Evolutionary conservation across 108 stramenopile species (phyloP).

Genomic region (Chaetoceros tenuissimus): DNA sequence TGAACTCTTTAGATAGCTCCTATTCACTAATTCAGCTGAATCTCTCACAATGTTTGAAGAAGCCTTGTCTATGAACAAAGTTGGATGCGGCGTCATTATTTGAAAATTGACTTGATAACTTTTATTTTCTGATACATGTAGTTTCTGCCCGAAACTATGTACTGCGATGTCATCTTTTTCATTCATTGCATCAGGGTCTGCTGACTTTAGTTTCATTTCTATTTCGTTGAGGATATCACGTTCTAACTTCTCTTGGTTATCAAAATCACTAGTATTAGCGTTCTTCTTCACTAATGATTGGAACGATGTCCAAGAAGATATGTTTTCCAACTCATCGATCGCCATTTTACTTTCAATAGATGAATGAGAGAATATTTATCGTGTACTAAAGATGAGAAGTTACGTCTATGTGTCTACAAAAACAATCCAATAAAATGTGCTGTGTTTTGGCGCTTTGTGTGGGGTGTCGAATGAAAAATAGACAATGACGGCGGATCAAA

Average conservation of each 20-base stretch:
- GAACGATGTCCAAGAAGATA: no score
- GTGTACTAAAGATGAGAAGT: no score
- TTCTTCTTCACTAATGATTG: neutral
- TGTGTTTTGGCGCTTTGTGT: no score
- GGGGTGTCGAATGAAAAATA: no score
- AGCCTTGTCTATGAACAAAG: neutral
- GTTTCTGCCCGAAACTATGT: neutral
- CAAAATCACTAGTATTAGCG: no score
- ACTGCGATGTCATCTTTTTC: neutral
- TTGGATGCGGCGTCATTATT: neutral
- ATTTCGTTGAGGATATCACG: neutral
- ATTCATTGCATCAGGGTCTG: neutral
- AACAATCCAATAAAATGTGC: no score
- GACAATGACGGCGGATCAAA: no score
- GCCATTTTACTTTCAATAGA: no score
- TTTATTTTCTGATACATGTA: neutral
- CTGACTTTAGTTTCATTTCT: neutral
- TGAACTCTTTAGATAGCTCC: no score
- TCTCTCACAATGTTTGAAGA: neutral
- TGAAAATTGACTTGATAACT: neutral
- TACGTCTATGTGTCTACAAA: no score
- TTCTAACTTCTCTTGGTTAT: neutral
- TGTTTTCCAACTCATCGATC: no score
- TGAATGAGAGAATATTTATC: no score
- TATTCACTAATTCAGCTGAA: neutral